Percentiles rank a stretch among this genome's conserved stretches.
Conservation (phyloP, 2,329 filamentous ascomycete species). For the Clonostachys rhizophaga region DNA sequence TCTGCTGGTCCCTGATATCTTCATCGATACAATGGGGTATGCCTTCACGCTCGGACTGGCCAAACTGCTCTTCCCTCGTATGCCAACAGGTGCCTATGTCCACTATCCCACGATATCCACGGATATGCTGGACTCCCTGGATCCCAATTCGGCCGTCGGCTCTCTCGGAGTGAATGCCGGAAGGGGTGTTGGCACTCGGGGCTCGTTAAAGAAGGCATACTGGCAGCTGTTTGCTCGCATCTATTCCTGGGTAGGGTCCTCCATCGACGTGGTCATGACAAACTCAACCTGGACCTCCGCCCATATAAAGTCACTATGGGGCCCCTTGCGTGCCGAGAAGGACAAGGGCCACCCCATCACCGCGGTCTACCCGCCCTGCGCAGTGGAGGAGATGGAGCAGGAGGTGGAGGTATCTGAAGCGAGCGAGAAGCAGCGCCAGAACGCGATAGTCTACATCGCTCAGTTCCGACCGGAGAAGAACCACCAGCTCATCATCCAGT, state of each 20-base stretch:
- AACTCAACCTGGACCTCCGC: constrained; percentile 92
- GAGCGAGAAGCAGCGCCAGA: constrained; percentile 66
- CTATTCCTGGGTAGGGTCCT: constrained; percentile 78
- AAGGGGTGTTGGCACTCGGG: constrained; percentile 67
- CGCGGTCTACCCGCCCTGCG: constrained; percentile 88
- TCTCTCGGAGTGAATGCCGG: constrained; percentile 78
- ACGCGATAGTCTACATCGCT: constrained; percentile 83
- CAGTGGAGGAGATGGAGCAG: constrained; percentile 76
- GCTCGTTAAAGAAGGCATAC: constrained; percentile 71
- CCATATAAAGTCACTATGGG: constrained; percentile 81
- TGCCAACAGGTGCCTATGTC: constrained; percentile 90
- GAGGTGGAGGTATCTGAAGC: constrained; percentile 66
- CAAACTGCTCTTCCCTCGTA: constrained; percentile 72
- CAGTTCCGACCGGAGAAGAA: constrained; percentile 98
- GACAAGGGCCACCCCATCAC: constrained; percentile 51
- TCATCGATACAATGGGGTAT: constrained; percentile 98
- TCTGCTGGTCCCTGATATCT: constrained; percentile 88
- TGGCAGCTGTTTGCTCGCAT: constrained; percentile 81
- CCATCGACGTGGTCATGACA: constrained; percentile 92
- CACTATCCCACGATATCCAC: constrained; percentile 98
- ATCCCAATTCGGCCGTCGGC: constrained; percentile 54
- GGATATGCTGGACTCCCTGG: constrained; percentile 87
- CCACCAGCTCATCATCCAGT: constrained; percentile 78
- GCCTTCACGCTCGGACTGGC: constrained; percentile 82
- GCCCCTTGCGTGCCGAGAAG: constrained; percentile 42